Evolutionary conservation across 2,329 filamentous ascomycete species (phyloP).

Genomic region (Tolypocladium ovalisporum): DNA sequence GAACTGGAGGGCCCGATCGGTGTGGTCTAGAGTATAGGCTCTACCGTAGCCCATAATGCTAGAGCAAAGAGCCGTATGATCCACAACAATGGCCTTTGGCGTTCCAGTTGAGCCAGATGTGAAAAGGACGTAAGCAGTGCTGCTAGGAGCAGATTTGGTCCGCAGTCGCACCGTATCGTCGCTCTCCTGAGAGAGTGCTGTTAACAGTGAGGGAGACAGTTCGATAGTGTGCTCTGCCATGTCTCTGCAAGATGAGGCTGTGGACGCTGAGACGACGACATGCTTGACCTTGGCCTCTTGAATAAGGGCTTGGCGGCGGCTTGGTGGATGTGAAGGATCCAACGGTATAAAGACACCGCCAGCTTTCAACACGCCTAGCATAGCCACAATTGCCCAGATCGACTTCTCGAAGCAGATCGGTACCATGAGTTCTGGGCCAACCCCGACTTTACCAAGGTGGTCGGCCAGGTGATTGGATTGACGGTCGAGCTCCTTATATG

Average conservation of each 20-base stretch:
- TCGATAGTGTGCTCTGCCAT: too few species aligned
- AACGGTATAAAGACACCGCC: conserved; percentile 5
- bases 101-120: not conserved
- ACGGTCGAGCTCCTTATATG: conserved; percentile 19
- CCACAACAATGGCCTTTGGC: conserved; percentile 2
- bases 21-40: not conserved
- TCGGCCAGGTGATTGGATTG: not conserved
- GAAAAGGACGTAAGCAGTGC: not conserved
- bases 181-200: too few species aligned
- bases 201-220: not conserved
- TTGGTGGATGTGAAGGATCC: not conserved
- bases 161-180: too few species aligned
- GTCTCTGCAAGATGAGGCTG: not conserved
- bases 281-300: not conserved
- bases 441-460: conserved; percentile 6
- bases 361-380: conserved; percentile 5
- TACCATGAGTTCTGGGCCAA: conserved; percentile 3
- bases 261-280: not conserved
- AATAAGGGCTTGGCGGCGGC: not conserved
- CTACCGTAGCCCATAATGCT: not conserved
- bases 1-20: conserved; percentile 2
- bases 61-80: not conserved
- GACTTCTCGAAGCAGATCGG: not conserved
- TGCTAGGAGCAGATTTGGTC: not conserved
- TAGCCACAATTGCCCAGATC: conserved; percentile 5